These are phyloP conservation scores for Mycena belliarum DNA, from an alignment of 768 basidiomycete genomes.

Conservation along the genomic window DNA sequence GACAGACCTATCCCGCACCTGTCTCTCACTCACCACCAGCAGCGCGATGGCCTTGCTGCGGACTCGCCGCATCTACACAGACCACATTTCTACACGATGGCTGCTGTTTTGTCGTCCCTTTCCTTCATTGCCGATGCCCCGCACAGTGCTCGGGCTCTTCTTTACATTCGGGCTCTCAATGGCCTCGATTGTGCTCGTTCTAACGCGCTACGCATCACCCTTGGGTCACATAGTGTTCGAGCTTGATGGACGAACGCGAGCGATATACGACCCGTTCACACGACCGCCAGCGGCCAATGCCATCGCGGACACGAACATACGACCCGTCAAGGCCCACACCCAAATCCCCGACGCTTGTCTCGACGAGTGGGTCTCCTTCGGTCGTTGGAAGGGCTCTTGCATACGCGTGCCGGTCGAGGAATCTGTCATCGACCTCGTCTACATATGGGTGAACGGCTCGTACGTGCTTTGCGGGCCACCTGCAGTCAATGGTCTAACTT, in stretches of 20 bases:
- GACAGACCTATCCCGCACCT: background rate
- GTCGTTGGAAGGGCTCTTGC: constrained; percentile 19
- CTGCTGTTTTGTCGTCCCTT: background rate
- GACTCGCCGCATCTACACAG: background rate
- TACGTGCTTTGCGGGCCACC: constrained; percentile 1
- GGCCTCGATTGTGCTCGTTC: background rate
- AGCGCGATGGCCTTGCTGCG: constrained; percentile 4
- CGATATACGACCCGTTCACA: constrained; percentile 15
- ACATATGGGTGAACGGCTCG: constrained; percentile 25
- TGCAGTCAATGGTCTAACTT: background rate
- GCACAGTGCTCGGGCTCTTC: background rate
- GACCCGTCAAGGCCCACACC: constrained; percentile 15
- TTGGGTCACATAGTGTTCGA: constrained; percentile 4
- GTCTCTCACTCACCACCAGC: background rate
- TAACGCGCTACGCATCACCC: background rate
- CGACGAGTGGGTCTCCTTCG: constrained; percentile 17
- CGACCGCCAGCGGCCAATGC: constrained; percentile 13
- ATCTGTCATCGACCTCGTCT: constrained; percentile 21
- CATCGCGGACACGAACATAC: constrained; percentile 16
- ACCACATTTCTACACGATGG: background rate
- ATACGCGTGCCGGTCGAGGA: constrained; percentile 15
- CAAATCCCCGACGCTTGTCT: constrained; percentile 16
- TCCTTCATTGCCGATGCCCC: constrained; percentile 1
- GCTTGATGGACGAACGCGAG: background rate
- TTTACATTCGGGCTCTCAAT: background rate